Evolutionary conservation across 1,284 basidiomycete genomes (phyloP).

Genomic region (Puccinia brachypodii): DNA sequence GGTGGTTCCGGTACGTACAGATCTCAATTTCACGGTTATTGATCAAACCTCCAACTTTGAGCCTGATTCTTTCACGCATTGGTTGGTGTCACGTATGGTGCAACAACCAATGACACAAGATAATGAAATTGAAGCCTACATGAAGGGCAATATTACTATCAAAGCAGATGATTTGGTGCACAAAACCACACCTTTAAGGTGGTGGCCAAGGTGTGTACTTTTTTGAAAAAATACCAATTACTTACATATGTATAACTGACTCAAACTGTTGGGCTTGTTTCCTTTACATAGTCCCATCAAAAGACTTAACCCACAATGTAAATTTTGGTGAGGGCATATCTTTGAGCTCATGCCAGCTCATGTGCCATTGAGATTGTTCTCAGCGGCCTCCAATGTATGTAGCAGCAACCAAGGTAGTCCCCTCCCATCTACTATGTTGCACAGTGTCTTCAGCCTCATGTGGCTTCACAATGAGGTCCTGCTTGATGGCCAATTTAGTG

Average conservation of each 20-base stretch:
- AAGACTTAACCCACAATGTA: neutral
- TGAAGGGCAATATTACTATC: neutral
- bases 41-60: neutral
- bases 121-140: neutral
- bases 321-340: neutral
- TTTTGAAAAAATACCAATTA: no score
- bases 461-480: slow-evolving; percentile 10
- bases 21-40: neutral
- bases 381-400: neutral
- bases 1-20: neutral
- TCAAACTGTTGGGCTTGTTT: no score
- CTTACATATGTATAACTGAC: no score
- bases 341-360: neutral
- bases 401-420: neutral
- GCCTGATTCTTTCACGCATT: neutral
- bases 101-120: neutral
- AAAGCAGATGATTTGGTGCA: neutral
- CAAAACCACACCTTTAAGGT: neutral
- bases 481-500: neutral
- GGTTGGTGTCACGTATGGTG: neutral
- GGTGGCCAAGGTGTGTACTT: no score
- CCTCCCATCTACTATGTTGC: neutral
- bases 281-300: neutral
- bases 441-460: slow-evolving; percentile 1
- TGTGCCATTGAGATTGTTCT: neutral